Evolutionary conservation across 83 land plant species (phyloP).

Genomic region (Diphasiastrum complanatum): DNA sequence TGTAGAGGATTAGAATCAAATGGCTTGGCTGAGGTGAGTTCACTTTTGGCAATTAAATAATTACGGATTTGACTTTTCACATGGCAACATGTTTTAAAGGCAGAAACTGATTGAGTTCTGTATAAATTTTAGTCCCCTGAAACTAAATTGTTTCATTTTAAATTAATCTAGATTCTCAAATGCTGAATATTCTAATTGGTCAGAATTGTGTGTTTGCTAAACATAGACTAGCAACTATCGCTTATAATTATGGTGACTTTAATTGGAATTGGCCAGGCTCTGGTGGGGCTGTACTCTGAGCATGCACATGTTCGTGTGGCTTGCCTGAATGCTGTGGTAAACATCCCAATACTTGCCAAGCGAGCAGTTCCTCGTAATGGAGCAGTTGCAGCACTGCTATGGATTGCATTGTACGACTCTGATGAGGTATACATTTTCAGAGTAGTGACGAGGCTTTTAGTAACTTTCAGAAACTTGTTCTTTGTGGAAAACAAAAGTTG

Average conservation of each 20-base stretch:
- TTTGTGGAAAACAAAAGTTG: not conserved
- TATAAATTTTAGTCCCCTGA: too few relatives aligned
- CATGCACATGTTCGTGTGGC: conserved; percentile 87
- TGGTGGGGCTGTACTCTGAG: conserved; percentile 78
- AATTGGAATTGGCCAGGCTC: too few relatives aligned
- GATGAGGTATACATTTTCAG: conserved; percentile 53
- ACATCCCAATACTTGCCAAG: conserved; percentile 66
- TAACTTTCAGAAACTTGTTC: not conserved
- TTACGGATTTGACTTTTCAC: too few relatives aligned
- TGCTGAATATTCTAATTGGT: too few relatives aligned
- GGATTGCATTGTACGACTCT: conserved; percentile 94
- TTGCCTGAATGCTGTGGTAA: conserved; percentile 81
- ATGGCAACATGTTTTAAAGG: too few relatives aligned
- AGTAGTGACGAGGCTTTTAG: not conserved
- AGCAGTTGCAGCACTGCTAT: conserved; percentile 61
- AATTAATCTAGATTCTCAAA: too few relatives aligned
- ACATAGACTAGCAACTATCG: too few relatives aligned
- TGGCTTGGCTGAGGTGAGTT: conserved; percentile 67
- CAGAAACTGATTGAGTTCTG: too few relatives aligned
- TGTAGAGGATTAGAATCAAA: conserved; percentile 69
- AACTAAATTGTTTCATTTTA: too few relatives aligned
- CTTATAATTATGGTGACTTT: too few relatives aligned
- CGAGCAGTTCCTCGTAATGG: conserved; percentile 46
- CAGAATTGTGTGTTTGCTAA: too few relatives aligned
- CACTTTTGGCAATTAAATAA: too few relatives aligned